Conservation (phyloP, 208 protist species). For the Wallacemonas sp. region DNA sequence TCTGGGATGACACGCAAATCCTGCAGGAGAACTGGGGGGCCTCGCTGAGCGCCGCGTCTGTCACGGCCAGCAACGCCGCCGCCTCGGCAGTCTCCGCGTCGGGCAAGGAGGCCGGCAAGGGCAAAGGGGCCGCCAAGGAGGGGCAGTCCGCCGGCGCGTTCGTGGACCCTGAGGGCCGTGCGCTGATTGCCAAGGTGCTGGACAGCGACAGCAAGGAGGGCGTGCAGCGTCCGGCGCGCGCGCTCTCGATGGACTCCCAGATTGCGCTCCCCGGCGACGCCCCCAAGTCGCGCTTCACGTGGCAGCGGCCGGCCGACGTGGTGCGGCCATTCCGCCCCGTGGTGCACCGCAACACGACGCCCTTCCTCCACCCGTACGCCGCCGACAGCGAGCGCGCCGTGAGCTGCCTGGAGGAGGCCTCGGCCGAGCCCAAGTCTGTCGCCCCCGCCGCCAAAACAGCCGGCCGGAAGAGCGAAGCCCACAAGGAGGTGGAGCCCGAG, state of each 20-base stretch:
- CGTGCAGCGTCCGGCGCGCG: too few species aligned
- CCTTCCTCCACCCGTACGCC: slow-evolving; percentile 81
- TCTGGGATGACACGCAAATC: slow-evolving; percentile 81
- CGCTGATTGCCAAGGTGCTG: not conserved
- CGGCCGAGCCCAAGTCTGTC: slow-evolving; percentile 2
- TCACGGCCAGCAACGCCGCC: not conserved
- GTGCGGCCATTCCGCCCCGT: slow-evolving; percentile 89
- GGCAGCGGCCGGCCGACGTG: slow-evolving; percentile 71
- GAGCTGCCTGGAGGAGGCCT: slow-evolving; percentile 7
- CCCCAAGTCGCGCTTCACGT: slow-evolving; percentile 34
- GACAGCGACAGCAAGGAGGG: slow-evolving; percentile 1
- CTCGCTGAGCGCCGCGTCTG: slow-evolving; percentile 22
- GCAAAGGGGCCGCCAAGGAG: slow-evolving; percentile 5
- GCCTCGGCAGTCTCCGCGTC: not conserved
- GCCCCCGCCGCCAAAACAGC: slow-evolving; percentile 1
- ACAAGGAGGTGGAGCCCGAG: slow-evolving; percentile 23
- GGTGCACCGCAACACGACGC: slow-evolving; percentile 85
- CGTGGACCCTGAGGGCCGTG: slow-evolving; percentile 27
- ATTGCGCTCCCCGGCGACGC: not conserved
- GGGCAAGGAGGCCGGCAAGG: slow-evolving; percentile 1
- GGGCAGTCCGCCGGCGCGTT: not conserved
- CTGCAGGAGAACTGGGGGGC: slow-evolving; percentile 81
- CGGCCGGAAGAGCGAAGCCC: slow-evolving; percentile 19
- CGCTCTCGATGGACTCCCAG: not conserved
- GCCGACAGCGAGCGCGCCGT: slow-evolving; percentile 24